Percentiles rank a stretch among this genome's conserved stretches.
phyloP scores from a whole-genome alignment of 176 grass and related monocot genomes.

The Zoysia pacifica region DNA sequence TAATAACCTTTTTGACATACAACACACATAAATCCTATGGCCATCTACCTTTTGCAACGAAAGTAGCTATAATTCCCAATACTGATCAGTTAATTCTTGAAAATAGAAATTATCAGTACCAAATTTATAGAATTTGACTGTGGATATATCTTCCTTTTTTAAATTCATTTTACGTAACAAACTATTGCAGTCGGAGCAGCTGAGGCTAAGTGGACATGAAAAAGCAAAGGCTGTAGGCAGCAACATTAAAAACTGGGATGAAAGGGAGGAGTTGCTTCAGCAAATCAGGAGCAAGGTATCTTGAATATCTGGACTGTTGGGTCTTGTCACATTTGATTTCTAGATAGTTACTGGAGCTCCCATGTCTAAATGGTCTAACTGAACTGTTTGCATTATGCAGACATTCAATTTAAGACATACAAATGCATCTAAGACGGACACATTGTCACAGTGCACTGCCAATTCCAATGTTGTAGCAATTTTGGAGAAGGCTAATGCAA shows the following conservation, averaged over 20 bases:
- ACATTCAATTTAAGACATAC: constrained; percentile 84
- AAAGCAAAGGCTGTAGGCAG: constrained; percentile 48
- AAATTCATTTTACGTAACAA: constrained; percentile 30
- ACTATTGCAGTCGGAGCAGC: constrained; percentile 57
- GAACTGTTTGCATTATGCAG: constrained; percentile 56
- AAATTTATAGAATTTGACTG: constrained; percentile 21
- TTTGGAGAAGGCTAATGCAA: constrained; percentile 93
- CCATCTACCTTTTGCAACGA: constrained; percentile 26
- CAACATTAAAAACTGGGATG: constrained; percentile 56
- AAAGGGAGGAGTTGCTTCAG: constrained; percentile 86
- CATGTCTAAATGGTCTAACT: neutral
- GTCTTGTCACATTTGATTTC: constrained; percentile 10
- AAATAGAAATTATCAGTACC: constrained; percentile 18
- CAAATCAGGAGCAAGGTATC: constrained; percentile 98
- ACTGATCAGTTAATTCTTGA: constrained; percentile 22
- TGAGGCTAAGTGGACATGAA: constrained; percentile 65
- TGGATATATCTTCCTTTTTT: constrained; percentile 1
- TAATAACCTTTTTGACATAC: neutral
- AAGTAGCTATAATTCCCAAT: neutral
- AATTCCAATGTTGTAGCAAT: constrained; percentile 80
- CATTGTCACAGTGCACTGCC: constrained; percentile 50
- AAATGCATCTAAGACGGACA: constrained; percentile 57
- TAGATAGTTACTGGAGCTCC: constrained; percentile 11
- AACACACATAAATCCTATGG: neutral
- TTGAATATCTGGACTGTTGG: constrained; percentile 28